Evolutionary conservation across 352 stramenopile genomes (phyloP).

Genomic region (Phytopythium aichiense): DNA sequence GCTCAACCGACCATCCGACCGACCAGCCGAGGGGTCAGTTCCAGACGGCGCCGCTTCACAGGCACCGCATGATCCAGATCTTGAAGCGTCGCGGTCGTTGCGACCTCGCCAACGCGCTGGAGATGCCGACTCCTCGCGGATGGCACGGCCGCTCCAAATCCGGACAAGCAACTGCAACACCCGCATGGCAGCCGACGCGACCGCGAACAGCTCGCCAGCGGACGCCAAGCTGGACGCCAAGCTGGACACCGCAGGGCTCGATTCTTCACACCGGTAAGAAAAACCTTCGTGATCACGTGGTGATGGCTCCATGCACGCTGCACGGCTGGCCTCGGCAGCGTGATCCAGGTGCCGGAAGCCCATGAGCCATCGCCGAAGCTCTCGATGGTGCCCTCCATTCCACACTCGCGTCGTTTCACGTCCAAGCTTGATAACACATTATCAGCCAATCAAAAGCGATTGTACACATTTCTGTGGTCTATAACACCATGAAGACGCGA

Average conservation of each 20-base stretch:
- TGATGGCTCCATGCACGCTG: too few relatives aligned
- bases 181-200: not conserved
- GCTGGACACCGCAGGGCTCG: not conserved
- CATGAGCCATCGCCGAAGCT: not conserved
- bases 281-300: too few relatives aligned
- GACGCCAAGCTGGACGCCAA: not conserved
- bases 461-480: not conserved
- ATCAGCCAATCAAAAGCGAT: not conserved
- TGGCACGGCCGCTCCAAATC: not conserved
- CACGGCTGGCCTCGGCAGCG: too few relatives aligned
- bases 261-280: not conserved
- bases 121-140: not conserved
- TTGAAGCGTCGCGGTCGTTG: constrained; percentile 7
- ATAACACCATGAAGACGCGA: not conserved
- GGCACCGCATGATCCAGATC: not conserved
- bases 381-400: not conserved
- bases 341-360: not conserved
- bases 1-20: not conserved
- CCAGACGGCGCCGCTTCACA: constrained; percentile 5
- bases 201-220: not conserved
- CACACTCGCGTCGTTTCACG: not conserved
- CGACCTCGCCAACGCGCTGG: not conserved
- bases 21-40: not conserved
- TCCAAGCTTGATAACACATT: not conserved
- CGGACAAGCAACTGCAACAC: not conserved